Evolutionary conservation across 2,329 filamentous ascomycete species (phyloP), one percentile per base, ranked within the genome.

Genomic region (Sclerotinia trifoliorum): DNA sequence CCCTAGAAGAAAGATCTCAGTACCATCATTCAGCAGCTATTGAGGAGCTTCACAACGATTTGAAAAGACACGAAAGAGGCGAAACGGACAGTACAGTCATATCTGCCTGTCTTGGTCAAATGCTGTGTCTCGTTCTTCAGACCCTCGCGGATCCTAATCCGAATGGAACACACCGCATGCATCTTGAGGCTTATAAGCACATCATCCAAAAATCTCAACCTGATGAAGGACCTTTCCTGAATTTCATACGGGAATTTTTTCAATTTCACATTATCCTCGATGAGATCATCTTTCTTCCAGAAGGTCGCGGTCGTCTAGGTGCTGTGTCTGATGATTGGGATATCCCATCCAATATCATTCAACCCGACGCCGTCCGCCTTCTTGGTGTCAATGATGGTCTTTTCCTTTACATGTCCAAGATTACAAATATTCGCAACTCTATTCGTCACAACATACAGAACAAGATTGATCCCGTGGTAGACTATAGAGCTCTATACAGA

Each of bases 311-410:
- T 79, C n/a, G 72, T 29, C 66, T 72, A 24, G 56, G 72, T 35
- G 67, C 73, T 13, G 64, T 68, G 8, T 63, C 63, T 7, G 69
- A 74, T 46, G 72, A 74, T n/a, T 74, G 72, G 73, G 73, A 75
- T 44, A 65, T 76, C 21, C 71, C 74, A 8, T 55, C 66, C 46
- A 73, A 69, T 39, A 70, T 74, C 35, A 66, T 75, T 48, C 73
- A 74, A 68, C 72, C 72, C 19, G 72, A 71, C 13, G 70, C 74
- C 21, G 74, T 74, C 15, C 82, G 85, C n/a, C 82, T 96, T 5
- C 82, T 96, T 7, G 93, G 93, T 29, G 89, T 96, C 35, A 88
- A 90, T 52, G 93, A 97, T 74, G 92, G 92, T 1, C 82, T 97
- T 2, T 93, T 96, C 76, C 84, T 86, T 46, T 89, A 91, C 75